Conservation (phyloP, 345 rosid species). For the Acer negundo region DNA sequence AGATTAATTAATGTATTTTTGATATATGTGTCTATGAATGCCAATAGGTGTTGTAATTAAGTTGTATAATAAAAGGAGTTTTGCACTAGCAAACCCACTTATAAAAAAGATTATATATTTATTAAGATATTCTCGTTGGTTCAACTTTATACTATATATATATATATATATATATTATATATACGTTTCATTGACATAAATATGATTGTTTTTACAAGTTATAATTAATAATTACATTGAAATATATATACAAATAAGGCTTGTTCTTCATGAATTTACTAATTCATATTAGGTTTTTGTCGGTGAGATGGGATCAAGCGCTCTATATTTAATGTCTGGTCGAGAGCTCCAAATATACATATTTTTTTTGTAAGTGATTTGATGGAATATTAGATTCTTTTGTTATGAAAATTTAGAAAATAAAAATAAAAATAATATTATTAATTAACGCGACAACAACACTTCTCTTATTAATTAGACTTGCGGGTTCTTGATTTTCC, state of each 20-base stretch:
- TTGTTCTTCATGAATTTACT: slow-evolving; percentile 3
- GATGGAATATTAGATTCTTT: slow-evolving; percentile 20
- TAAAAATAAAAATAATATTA: neutral
- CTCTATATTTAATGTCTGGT: slow-evolving; percentile 26
- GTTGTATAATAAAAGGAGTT: slow-evolving; percentile 38
- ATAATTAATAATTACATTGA: neutral
- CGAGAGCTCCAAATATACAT: slow-evolving; percentile 15
- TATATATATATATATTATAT: too few species aligned
- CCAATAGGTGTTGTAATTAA: slow-evolving; percentile 30
- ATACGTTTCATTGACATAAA: neutral
- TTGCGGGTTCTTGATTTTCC: neutral
- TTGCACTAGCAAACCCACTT: slow-evolving; percentile 44
- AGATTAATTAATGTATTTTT: slow-evolving; percentile 12
- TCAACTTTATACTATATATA: neutral
- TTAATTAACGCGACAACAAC: neutral
- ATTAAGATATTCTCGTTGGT: neutral
- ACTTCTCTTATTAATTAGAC: neutral
- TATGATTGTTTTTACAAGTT: neutral
- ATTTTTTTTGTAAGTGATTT: slow-evolving; percentile 25
- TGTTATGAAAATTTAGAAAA: neutral
- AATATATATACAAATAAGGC: neutral
- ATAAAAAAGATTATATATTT: neutral
- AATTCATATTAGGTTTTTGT: slow-evolving; percentile 25
- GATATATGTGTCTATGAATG: slow-evolving; percentile 7
- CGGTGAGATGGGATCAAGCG: slow-evolving; percentile 47